A percentile compares a stretch with the other conserved stretches of the same genome.
phyloP scores from a whole-genome alignment of 2,329 filamentous ascomycete genomes.

The Karstenula rhodostoma region DNA sequence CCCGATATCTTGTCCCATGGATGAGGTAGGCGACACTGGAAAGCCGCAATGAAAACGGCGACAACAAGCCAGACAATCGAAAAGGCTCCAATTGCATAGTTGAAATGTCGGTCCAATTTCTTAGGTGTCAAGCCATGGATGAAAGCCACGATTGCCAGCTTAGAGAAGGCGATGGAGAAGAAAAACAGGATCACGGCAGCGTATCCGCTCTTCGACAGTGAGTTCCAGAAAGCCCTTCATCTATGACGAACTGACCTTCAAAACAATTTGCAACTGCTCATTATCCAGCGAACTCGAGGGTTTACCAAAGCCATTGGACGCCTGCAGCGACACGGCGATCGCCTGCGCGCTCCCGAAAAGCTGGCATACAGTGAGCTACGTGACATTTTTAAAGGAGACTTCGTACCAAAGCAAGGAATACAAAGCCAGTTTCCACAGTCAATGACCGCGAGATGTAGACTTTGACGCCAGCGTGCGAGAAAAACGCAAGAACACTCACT shows the following conservation, averaged over 20 bases:
- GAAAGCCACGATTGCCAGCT: conserved; percentile 37
- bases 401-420: conserved; percentile 27
- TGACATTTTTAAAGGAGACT: neutral
- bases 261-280: conserved; percentile 15
- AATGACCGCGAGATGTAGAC: conserved; percentile 28
- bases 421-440: conserved; percentile 16
- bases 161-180: conserved; percentile 35
- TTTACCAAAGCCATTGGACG: conserved; percentile 31
- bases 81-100: conserved; percentile 21
- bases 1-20: conserved; percentile 28
- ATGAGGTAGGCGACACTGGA: conserved; percentile 26
- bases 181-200: conserved; percentile 35
- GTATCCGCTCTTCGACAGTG: conserved; percentile 32
- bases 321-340: conserved; percentile 26
- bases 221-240: neutral
- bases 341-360: conserved; percentile 31
- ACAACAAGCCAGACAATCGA: conserved; percentile 24
- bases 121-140: conserved; percentile 33
- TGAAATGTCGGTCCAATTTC: conserved; percentile 23
- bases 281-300: conserved; percentile 23
- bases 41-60: conserved; percentile 24
- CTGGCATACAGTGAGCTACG: conserved; percentile 15
- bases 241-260: conserved; percentile 6
- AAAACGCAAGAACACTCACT: conserved; percentile 28
- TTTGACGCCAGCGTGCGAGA: conserved; percentile 31